phyloP scores from a whole-genome alignment of 192 early-diverging fungal genomes.

The Neocallimastix lanati region DNA sequence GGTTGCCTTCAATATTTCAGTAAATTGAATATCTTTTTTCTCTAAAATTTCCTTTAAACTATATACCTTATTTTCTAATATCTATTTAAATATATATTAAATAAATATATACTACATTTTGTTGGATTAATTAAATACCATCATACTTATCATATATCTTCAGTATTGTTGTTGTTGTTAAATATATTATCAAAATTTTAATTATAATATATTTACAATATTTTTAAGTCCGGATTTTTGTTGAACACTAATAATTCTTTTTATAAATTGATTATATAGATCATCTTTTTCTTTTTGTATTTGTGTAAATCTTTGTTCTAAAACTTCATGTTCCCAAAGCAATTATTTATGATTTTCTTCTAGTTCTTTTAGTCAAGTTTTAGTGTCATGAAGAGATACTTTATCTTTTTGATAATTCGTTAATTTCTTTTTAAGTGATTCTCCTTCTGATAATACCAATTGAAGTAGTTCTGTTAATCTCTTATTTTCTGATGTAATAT shows the following conservation, averaged over 20 bases:
- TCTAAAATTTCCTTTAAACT: conserved; percentile 28
- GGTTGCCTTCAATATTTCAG: conserved; percentile 37
- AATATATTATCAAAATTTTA: too few relatives aligned
- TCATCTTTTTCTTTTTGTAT: conserved; percentile 42
- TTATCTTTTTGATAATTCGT: conserved; percentile 47
- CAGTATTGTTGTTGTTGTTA: too few relatives aligned
- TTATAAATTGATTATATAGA: conserved; percentile 42
- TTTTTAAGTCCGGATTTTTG: conserved; percentile 53
- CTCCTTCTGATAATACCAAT: conserved; percentile 37
- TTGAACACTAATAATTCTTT: conserved; percentile 40
- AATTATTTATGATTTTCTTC: conserved; percentile 40
- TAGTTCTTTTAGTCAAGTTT: conserved; percentile 32
- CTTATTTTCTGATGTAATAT: conserved; percentile 45
- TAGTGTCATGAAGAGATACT: conserved; percentile 32
- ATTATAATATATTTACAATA: too few relatives aligned
- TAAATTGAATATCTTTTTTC: conserved; percentile 44
- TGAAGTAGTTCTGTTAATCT: conserved; percentile 42
- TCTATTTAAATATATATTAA: conserved; percentile 12
- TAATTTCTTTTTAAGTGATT: conserved; percentile 28
- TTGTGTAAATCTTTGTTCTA: conserved; percentile 40
- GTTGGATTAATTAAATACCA: too few relatives aligned
- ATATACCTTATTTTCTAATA: conserved; percentile 43
- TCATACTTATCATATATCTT: too few relatives aligned
- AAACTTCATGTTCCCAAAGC: conserved; percentile 43
- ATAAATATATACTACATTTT: too few relatives aligned